Evolutionary conservation across 768 basidiomycete species (phyloP).

Genomic region (Suillus brevipes): DNA sequence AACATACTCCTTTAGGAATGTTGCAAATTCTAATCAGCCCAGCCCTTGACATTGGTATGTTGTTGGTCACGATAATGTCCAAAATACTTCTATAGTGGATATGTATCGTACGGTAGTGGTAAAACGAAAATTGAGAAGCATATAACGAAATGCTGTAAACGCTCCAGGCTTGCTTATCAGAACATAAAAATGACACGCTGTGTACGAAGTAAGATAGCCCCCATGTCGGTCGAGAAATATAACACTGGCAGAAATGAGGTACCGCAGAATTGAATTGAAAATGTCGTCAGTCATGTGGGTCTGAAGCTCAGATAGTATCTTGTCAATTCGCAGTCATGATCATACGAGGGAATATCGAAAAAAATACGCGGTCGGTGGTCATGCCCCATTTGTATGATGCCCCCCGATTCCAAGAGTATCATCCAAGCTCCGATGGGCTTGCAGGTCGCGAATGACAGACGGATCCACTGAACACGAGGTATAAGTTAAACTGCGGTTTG

Average conservation of each 20-base stretch:
- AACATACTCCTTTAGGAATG: slow-evolving; percentile 15
- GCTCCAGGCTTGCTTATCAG: slow-evolving; percentile 17
- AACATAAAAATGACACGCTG: neutral
- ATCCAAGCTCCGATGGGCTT: slow-evolving; percentile 83
- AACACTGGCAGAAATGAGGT: slow-evolving; percentile 14
- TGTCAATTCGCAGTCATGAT: slow-evolving; percentile 27
- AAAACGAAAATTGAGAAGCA: slow-evolving; percentile 17
- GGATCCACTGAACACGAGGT: slow-evolving; percentile 67
- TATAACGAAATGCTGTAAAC: slow-evolving; percentile 28
- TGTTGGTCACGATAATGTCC: slow-evolving; percentile 16
- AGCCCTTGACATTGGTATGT: slow-evolving; percentile 9
- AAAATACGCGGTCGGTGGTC: slow-evolving; percentile 15
- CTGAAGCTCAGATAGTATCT: slow-evolving; percentile 12
- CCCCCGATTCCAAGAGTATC: slow-evolving; percentile 40
- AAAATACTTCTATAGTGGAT: slow-evolving; percentile 25
- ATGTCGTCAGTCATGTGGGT: slow-evolving; percentile 33
- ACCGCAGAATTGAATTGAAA: slow-evolving; percentile 18
- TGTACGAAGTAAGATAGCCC: slow-evolving; percentile 14
- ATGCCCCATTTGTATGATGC: slow-evolving; percentile 31
- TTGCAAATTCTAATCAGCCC: neutral
- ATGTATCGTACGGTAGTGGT: slow-evolving; percentile 26
- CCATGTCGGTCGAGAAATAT: slow-evolving; percentile 17
- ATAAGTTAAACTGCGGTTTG: slow-evolving; percentile 16
- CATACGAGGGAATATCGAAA: slow-evolving; percentile 16
- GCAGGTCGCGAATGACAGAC: slow-evolving; percentile 82